A percentile compares a stretch with the other conserved stretches of the same genome.
Conservation (phyloP, 306 rosid genomes). For the Vicia villosa region DNA sequence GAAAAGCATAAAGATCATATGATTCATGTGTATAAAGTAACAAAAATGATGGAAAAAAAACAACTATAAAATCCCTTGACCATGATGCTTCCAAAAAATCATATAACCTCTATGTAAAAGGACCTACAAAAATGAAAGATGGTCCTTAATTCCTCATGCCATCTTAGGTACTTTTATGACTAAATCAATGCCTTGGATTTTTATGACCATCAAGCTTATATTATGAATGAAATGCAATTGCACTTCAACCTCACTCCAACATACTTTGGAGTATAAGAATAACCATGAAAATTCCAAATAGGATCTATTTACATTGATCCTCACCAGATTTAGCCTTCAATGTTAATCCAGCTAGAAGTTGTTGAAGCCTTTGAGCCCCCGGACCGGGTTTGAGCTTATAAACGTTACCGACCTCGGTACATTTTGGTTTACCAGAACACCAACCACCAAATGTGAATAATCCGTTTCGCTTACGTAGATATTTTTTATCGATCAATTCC, state of each 20-base stretch:
- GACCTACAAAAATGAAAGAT: constrained; percentile 40
- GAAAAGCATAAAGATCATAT: not conserved
- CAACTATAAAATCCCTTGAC: constrained; percentile 15
- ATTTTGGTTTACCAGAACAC: constrained; percentile 76
- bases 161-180: constrained; percentile 31
- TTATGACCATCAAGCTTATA: constrained; percentile 11
- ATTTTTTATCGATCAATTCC: constrained; percentile 65
- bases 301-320: constrained; percentile 71
- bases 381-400: constrained; percentile 73
- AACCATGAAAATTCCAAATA: constrained; percentile 37
- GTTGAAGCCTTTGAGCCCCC: constrained; percentile 62
- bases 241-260: constrained; percentile 34
- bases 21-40: constrained; percentile 16
- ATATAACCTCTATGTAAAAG: constrained; percentile 34
- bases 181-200: constrained; percentile 25
- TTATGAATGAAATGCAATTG: constrained; percentile 33
- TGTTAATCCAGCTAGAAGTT: constrained; percentile 47
- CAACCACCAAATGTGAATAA: constrained; percentile 85
- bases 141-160: constrained; percentile 18
- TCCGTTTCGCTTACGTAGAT: constrained; percentile 49
- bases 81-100: constrained; percentile 32
- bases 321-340: constrained; percentile 51
- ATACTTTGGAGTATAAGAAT: not conserved
- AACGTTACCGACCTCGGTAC: constrained; percentile 72
- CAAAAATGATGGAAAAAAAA: not conserved